Conservation (phyloP, 345 rosid species). For the Cochlearia excelsa region DNA sequence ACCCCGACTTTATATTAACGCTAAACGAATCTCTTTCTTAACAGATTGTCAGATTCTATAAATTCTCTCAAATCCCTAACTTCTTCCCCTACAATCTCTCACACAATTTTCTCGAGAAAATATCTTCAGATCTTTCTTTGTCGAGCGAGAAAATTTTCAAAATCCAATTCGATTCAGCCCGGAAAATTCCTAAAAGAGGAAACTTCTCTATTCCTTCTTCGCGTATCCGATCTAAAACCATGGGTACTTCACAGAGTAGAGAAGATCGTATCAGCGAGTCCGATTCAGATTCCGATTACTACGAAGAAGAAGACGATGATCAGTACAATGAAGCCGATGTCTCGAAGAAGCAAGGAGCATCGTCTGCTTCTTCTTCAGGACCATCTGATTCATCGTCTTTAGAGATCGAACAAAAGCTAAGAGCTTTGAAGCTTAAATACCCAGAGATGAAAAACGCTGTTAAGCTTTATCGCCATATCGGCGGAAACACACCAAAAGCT, state of each 20-base stretch:
- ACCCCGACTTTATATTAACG: no score
- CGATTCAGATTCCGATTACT: constrained; percentile 42
- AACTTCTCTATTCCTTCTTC: background rate
- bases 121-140: no score
- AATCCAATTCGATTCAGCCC: no score
- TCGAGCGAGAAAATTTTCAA: no score
- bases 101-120: no score
- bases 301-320: constrained; percentile 32
- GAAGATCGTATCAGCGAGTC: constrained; percentile 51
- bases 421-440: constrained; percentile 46
- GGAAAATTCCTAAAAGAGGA: no score
- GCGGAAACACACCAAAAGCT: constrained; percentile 80
- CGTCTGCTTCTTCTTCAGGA: constrained; percentile 34
- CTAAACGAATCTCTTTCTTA: no score
- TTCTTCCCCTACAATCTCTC: no score
- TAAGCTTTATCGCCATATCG: constrained; percentile 77
- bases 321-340: constrained; percentile 41
- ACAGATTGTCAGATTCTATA: no score
- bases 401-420: constrained; percentile 58
- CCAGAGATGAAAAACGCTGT: constrained; percentile 52
- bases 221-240: constrained; percentile 7
- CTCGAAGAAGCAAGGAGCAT: constrained; percentile 23
- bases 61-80: no score
- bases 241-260: constrained; percentile 65
- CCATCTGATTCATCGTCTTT: constrained; percentile 28